Evolutionary conservation across 179 eudicot genomes (phyloP).

Genomic region (Dionaea muscipula): DNA sequence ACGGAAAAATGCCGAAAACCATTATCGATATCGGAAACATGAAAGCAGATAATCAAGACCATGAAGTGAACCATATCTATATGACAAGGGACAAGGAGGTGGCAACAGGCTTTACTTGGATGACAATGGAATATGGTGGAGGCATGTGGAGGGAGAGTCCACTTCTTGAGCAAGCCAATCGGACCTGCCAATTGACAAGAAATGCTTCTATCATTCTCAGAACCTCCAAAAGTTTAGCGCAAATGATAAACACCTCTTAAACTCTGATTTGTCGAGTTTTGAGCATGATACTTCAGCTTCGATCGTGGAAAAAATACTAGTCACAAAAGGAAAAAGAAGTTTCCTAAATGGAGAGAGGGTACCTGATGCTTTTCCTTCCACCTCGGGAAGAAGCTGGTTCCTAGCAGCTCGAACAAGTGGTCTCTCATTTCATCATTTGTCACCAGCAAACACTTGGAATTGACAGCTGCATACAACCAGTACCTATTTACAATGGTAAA

Average conservation of each 20-base stretch:
- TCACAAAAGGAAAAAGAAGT: too few relatives aligned
- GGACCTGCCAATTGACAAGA: conserved; percentile 33
- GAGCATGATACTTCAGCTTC: too few relatives aligned
- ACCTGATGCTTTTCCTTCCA: conserved; percentile 47
- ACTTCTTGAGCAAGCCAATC: conserved; percentile 33
- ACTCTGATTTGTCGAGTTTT: too few relatives aligned
- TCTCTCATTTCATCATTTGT: conserved; percentile 52
- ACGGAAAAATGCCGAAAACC: too few relatives aligned
- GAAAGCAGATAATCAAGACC: too few relatives aligned
- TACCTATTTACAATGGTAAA: conserved; percentile 19
- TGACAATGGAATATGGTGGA: conserved; percentile 69
- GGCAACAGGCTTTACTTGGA: conserved; percentile 32
- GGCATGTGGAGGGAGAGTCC: conserved; percentile 66
- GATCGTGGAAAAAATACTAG: too few relatives aligned
- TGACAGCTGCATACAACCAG: conserved; percentile 45
- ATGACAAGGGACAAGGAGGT: background rate
- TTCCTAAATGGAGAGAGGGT: background rate
- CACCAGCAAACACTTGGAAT: conserved; percentile 32
- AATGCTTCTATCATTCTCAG: too few relatives aligned
- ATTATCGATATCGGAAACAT: too few relatives aligned
- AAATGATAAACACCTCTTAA: too few relatives aligned
- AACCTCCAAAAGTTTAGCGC: too few relatives aligned
- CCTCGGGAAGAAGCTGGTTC: conserved; percentile 35
- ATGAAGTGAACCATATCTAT: too few relatives aligned
- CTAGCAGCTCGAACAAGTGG: conserved; percentile 42